These are phyloP conservation scores for Hypholoma sublateritium DNA, from an alignment of 768 basidiomycete species.

Conservation along the genomic window DNA sequence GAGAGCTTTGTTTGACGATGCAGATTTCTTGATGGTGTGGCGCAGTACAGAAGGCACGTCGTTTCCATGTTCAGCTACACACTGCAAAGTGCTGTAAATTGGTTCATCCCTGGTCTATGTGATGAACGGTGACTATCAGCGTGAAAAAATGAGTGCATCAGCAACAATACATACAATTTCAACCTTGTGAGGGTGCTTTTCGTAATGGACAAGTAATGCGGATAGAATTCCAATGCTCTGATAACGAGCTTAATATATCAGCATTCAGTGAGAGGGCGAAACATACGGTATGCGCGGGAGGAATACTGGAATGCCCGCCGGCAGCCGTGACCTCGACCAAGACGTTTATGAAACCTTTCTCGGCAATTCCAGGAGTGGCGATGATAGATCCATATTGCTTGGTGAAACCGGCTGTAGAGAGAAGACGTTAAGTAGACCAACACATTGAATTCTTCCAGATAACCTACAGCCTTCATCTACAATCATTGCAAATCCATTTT, in stretches of 20 bases:
- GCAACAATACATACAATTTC: slow-evolving; percentile 41
- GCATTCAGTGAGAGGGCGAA: not conserved
- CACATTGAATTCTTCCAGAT: not conserved
- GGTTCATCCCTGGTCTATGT: slow-evolving; percentile 54
- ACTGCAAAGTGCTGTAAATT: slow-evolving; percentile 60
- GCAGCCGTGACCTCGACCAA: slow-evolving; percentile 62
- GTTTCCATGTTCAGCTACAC: slow-evolving; percentile 62
- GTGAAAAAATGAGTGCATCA: not conserved
- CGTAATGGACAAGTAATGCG: slow-evolving; percentile 64
- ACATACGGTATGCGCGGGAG: slow-evolving; percentile 75
- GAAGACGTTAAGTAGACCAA: slow-evolving; percentile 2
- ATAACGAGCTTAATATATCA: not conserved
- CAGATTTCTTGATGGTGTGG: slow-evolving; percentile 45
- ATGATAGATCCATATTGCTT: slow-evolving; percentile 54
- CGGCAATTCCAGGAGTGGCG: slow-evolving; percentile 63
- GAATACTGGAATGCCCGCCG: slow-evolving; percentile 87
- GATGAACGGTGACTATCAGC: not conserved
- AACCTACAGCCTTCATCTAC: slow-evolving; percentile 84
- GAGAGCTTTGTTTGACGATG: slow-evolving; percentile 50
- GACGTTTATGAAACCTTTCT: slow-evolving; percentile 72
- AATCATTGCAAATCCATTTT: slow-evolving; percentile 71
- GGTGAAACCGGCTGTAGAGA: slow-evolving; percentile 42
- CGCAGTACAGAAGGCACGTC: slow-evolving; percentile 49
- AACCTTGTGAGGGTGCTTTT: slow-evolving; percentile 58
- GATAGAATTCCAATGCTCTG: slow-evolving; percentile 84